Evolutionary conservation across 208 protist genomes (phyloP).

Genomic region (Trypanosoma grayi): DNA sequence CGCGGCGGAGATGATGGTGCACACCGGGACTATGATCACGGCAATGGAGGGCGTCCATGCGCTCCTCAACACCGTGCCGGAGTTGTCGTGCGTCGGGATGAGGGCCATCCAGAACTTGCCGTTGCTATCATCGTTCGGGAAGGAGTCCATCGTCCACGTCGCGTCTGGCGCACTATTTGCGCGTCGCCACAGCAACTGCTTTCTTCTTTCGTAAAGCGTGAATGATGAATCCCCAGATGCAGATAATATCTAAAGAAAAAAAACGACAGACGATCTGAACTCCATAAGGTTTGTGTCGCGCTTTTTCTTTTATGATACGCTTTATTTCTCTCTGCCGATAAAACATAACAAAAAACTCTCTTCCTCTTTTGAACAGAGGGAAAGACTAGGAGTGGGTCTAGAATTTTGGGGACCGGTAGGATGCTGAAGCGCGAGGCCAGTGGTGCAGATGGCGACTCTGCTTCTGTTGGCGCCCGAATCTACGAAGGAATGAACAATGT

Average conservation of each 20-base stretch:
- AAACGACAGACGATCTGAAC: not conserved
- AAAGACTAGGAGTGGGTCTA: not conserved
- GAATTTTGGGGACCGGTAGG: not conserved
- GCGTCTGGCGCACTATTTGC: constrained; percentile 76
- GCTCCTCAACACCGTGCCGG: constrained; percentile 42
- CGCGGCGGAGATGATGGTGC: constrained; percentile 66
- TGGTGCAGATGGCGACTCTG: not conserved
- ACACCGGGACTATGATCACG: constrained; percentile 73
- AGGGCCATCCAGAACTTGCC: constrained; percentile 59
- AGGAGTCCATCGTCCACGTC: constrained; percentile 74
- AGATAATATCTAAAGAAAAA: not conserved
- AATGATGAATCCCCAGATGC: not conserved
- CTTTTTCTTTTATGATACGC: not conserved
- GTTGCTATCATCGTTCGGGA: constrained; percentile 65
- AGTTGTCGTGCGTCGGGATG: constrained; percentile 66
- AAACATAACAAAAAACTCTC: not conserved
- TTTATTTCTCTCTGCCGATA: not conserved
- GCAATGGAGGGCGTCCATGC: constrained; percentile 79
- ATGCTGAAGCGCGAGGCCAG: not conserved
- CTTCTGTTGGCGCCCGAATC: constrained; percentile 17
- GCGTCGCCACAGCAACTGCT: constrained; percentile 44
- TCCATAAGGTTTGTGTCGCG: no score
- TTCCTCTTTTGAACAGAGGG: not conserved
- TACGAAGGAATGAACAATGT: constrained; percentile 67
- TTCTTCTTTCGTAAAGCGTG: constrained; percentile 20